These are phyloP conservation scores for Plasmopara viticola DNA, from an alignment of 352 stramenopile genomes.

Conservation along the genomic window DNA sequence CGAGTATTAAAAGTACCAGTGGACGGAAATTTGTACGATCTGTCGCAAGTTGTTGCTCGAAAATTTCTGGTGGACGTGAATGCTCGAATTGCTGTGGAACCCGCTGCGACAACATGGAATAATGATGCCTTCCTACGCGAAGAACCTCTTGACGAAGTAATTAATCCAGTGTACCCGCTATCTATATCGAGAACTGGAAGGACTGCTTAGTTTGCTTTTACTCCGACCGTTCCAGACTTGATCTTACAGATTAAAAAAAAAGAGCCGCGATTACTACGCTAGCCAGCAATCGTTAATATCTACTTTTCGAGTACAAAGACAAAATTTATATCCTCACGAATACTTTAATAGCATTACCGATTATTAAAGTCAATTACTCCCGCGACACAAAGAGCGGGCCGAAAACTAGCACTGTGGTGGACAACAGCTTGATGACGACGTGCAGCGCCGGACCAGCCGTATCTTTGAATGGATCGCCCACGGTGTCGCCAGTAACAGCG, in stretches of 20 bases:
- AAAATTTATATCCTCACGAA: neutral
- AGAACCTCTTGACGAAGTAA: conserved; percentile 31
- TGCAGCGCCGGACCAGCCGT: conserved; percentile 95
- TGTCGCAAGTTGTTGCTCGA: conserved; percentile 26
- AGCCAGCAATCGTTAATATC: no score
- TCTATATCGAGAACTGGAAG: conserved; percentile 28
- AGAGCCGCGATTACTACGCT: no score
- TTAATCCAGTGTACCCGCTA: conserved; percentile 43
- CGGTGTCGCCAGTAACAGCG: conserved; percentile 95
- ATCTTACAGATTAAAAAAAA: no score
- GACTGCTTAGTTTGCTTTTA: neutral
- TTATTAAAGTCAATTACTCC: conserved; percentile 20
- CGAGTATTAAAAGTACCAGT: conserved; percentile 38
- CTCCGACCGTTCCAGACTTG: no score
- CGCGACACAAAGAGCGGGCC: conserved; percentile 88
- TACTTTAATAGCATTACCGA: neutral
- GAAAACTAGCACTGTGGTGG: conserved; percentile 91
- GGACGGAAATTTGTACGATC: conserved; percentile 20
- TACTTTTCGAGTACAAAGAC: no score
- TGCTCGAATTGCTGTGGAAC: conserved; percentile 13
- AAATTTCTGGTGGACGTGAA: conserved; percentile 29
- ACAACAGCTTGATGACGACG: conserved; percentile 97
- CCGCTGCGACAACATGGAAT: conserved; percentile 20
- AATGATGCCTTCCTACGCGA: conserved; percentile 36
- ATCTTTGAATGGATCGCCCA: conserved; percentile 97